Evolutionary conservation across 495 filamentous ascomycete species (phyloP).

Genomic region (Neurospora sp.): DNA sequence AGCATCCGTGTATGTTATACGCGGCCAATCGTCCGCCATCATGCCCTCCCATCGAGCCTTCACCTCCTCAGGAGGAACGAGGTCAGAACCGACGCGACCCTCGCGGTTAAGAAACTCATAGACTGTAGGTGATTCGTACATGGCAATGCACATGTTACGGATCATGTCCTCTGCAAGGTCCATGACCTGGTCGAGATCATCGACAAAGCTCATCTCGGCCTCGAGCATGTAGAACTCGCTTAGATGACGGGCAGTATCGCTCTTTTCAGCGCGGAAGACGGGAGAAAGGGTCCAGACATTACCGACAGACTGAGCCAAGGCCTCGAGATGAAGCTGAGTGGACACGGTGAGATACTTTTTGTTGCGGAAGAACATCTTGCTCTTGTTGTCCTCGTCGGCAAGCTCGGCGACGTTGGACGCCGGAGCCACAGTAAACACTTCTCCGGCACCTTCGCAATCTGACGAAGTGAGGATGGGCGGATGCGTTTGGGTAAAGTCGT

Average conservation of each 20-base stretch:
- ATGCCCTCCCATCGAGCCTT: conserved; percentile 62
- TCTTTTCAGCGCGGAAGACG: conserved; percentile 88
- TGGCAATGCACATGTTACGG: conserved; percentile 46
- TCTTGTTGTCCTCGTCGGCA: conserved; percentile 3
- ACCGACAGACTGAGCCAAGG: conserved; percentile 75
- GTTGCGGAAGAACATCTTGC: conserved; percentile 60
- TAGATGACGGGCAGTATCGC: conserved; percentile 86
- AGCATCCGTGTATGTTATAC: conserved; percentile 77
- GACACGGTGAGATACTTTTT: conserved; percentile 96
- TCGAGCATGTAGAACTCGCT: conserved; percentile 99
- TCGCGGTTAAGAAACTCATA: conserved; percentile 43
- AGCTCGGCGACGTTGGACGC: conserved; percentile 20
- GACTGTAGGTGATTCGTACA: conserved; percentile 44
- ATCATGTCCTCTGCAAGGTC: conserved; percentile 70
- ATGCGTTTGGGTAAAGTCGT: conserved; percentile 76
- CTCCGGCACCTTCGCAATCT: conserved; percentile 93
- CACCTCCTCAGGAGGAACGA: conserved; percentile 36
- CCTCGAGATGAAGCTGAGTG: conserved; percentile 88
- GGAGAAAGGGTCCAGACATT: conserved; percentile 93
- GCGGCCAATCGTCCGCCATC: conserved; percentile 54
- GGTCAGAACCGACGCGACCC: conserved; percentile 22
- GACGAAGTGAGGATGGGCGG: conserved; percentile 93
- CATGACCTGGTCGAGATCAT: conserved; percentile 60
- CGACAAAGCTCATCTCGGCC: conserved; percentile 71
- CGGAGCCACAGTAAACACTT: conserved; percentile 69